These are phyloP conservation scores for Phascolomyces articulosus DNA, from an alignment of 371 early-diverging fungal genomes.

Conservation along the genomic window DNA sequence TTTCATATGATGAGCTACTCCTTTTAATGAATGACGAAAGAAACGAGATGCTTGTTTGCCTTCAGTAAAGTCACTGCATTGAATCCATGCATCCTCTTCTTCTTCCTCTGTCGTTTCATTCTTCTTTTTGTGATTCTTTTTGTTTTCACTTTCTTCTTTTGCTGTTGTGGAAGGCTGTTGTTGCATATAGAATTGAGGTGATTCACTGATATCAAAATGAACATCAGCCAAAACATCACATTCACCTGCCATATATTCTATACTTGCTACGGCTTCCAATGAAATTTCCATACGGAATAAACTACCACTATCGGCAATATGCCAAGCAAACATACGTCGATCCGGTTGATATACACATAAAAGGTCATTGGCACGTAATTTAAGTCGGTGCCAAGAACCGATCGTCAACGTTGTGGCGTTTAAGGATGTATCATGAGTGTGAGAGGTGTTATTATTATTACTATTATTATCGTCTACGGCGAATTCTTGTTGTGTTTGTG, in stretches of 20 bases:
- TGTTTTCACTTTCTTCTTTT: no score
- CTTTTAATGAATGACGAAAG: slow-evolving; percentile 68
- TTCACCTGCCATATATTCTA: slow-evolving; percentile 59
- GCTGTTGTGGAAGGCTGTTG: slow-evolving; percentile 22
- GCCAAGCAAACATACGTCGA: slow-evolving; percentile 68
- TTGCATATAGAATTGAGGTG: slow-evolving; percentile 71
- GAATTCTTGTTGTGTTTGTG: slow-evolving; percentile 2
- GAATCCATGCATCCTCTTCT: slow-evolving; percentile 57
- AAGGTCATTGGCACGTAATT: slow-evolving; percentile 60
- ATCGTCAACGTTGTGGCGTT: slow-evolving; percentile 70
- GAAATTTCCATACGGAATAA: slow-evolving; percentile 77
- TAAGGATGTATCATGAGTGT: slow-evolving; percentile 26
- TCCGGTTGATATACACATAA: slow-evolving; percentile 63
- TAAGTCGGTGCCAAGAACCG: slow-evolving; percentile 81
- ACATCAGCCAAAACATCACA: slow-evolving; percentile 55
- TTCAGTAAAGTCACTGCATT: slow-evolving; percentile 81
- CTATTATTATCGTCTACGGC: not conserved
- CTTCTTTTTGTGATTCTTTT: no score
- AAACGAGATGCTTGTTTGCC: slow-evolving; percentile 69
- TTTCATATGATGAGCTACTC: slow-evolving; percentile 53
- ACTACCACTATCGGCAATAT: slow-evolving; percentile 66
- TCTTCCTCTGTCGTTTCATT: no score
- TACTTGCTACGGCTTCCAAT: slow-evolving; percentile 59
- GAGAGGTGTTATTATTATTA: not conserved
- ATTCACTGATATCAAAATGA: slow-evolving; percentile 63